Conservation (phyloP, 2,329 filamentous ascomycete species). For the Pseudogymnoascus sp. region DNA sequence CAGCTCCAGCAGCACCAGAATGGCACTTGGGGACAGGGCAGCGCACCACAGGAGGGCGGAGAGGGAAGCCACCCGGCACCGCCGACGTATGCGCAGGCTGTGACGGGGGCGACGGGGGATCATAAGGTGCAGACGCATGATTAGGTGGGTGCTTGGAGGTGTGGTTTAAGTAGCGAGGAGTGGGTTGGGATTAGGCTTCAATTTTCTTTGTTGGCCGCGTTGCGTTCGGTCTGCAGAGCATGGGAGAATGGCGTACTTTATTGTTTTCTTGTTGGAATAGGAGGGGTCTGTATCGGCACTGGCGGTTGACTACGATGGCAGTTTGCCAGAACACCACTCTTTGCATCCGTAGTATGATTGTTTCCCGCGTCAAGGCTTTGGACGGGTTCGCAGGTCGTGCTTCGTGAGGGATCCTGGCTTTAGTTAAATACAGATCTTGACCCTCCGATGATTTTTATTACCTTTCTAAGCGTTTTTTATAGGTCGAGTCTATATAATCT, state of each 20-base stretch:
- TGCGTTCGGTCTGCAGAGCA: neutral
- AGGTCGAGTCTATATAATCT: neutral
- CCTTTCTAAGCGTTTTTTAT: neutral
- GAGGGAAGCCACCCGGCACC: slow-evolving; percentile 40
- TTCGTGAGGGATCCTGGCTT: neutral
- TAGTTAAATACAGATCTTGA: neutral
- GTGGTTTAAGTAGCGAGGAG: neutral
- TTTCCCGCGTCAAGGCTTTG: neutral
- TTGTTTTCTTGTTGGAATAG: neutral
- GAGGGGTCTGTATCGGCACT: neutral
- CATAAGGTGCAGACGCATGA: slow-evolving; percentile 67
- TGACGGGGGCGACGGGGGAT: slow-evolving; percentile 80
- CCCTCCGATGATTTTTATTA: neutral
- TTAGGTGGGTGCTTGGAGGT: slow-evolving; percentile 13
- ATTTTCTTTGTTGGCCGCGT: neutral
- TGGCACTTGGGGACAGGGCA: slow-evolving; percentile 26
- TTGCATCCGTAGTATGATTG: neutral
- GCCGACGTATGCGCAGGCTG: slow-evolving; percentile 83
- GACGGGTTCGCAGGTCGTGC: neutral
- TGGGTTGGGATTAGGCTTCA: neutral
- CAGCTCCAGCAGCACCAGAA: slow-evolving; percentile 27
- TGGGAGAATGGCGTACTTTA: slow-evolving; percentile 4
- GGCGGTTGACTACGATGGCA: neutral
- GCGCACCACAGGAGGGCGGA: slow-evolving; percentile 29
- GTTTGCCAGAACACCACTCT: neutral